Base-by-base conservation (phyloP, 345 rosid species). In the Ricinus communis region DNA sequence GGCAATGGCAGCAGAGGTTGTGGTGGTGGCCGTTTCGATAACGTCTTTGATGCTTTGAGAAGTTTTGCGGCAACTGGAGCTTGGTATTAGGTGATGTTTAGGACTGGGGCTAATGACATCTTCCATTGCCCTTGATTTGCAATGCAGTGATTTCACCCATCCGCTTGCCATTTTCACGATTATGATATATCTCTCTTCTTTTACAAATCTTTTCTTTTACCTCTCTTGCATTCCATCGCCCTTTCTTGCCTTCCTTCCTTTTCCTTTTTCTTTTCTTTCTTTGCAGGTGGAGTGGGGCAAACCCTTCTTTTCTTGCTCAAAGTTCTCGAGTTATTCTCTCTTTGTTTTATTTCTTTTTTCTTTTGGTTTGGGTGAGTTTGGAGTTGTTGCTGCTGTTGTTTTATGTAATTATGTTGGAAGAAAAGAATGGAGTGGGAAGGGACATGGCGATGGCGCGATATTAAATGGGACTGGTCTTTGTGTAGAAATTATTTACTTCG, bases 101-200 rank as follows among this genome's bases (percentile, higher is more conserved):
- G 88, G 84, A 38, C 27, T 74, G 5, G 96, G 90, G 56, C 71
- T 85, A 76, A 81, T 78, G 71, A 92, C 98, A 81, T 95, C 99
- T 5, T 95, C 97, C 60, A 81, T 86, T 31, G 99, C 98, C 74
- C 91, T 86, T 0, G 99, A 92, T 74, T 87, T 95, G 87, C 99
- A 95, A 55, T 92, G 98, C 54, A 91, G 67, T 1, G 97, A 92
- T 73, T 92, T 95, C 60, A 95, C 87, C 99, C 99, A 95, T 62
- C 88, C 83, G 59, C 82, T 74, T 33, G 97, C 93, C 97, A 90
- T 92, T 43, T 16, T 54, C 31, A 22, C 5, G 24, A 21, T 12
- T 4, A 22, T 12, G 28, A 8, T 53, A 7, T 10, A 47, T 10
- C 8, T 53, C 53, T 68, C 49, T 7, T 68, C 47, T 45, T 21